phyloP scores from a whole-genome alignment of 2,329 filamentous ascomycete species.

The Nothophaeocryptopus gaeumannii region DNA sequence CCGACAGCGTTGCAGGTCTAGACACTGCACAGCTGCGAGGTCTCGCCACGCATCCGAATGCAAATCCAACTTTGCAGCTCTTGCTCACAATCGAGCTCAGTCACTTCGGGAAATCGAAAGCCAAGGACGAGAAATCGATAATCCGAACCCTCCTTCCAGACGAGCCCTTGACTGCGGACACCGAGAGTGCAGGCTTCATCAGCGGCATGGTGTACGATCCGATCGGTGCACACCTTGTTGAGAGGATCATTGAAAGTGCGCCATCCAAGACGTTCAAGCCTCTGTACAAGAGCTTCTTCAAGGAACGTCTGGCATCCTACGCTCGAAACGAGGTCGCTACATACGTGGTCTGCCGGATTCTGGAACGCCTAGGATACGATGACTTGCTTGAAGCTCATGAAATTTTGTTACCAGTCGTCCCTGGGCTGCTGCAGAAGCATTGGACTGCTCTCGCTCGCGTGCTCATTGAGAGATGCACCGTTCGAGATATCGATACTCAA shows the following conservation, averaged over 20 bases:
- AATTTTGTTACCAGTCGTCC: slow-evolving; percentile 69
- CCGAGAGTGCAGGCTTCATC: slow-evolving; percentile 75
- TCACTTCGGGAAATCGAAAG: slow-evolving; percentile 65
- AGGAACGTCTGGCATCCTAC: slow-evolving; percentile 73
- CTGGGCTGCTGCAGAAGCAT: slow-evolving; percentile 68
- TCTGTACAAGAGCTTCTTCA: slow-evolving; percentile 76
- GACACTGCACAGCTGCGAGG: slow-evolving; percentile 78
- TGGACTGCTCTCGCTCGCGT: slow-evolving; percentile 77
- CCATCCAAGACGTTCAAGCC: slow-evolving; percentile 90
- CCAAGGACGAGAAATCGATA: slow-evolving; percentile 64
- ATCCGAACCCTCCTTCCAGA: slow-evolving; percentile 77
- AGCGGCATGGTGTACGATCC: slow-evolving; percentile 85
- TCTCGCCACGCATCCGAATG: slow-evolving; percentile 82
- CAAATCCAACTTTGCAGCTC: slow-evolving; percentile 89
- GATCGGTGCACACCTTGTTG: slow-evolving; percentile 84
- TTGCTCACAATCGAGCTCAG: slow-evolving; percentile 82
- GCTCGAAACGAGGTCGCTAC: slow-evolving; percentile 86
- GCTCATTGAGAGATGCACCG: slow-evolving; percentile 76
- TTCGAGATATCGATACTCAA: slow-evolving; percentile 59
- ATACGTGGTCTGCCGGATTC: slow-evolving; percentile 78
- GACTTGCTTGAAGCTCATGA: slow-evolving; percentile 73
- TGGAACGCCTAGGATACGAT: slow-evolving; percentile 82
- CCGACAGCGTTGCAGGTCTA: slow-evolving; percentile 69
- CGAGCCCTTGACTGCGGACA: slow-evolving; percentile 69
- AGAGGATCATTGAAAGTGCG: slow-evolving; percentile 75